Conservation (phyloP, 768 basidiomycete species). For the Podaxis sp. region DNA sequence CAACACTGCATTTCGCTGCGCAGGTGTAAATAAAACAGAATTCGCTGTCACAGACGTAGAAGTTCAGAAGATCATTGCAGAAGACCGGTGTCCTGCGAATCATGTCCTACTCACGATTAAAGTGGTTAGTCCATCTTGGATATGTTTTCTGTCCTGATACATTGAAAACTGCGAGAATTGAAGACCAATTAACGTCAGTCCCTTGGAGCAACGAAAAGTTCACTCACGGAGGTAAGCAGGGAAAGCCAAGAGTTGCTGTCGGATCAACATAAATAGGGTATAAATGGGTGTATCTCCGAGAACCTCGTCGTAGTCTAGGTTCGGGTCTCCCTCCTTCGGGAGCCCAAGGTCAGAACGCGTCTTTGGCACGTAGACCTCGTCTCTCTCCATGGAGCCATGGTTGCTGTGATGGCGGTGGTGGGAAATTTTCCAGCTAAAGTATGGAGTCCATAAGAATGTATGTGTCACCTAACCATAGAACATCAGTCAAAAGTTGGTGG, state of each 20-base stretch:
- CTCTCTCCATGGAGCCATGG: conserved; percentile 54
- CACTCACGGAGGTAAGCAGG: conserved; percentile 59
- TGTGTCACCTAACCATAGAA: conserved; percentile 36
- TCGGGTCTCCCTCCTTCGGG: conserved; percentile 33
- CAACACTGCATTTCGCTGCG: conserved; percentile 51
- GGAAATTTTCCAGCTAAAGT: conserved; percentile 55
- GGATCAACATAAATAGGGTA: conserved; percentile 53
- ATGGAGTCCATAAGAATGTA: conserved; percentile 50
- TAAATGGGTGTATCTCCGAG: conserved; percentile 64
- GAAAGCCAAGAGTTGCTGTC: conserved; percentile 59
- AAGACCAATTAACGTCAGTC: not conserved
- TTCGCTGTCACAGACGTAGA: conserved; percentile 36
- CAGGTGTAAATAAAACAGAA: conserved; percentile 54
- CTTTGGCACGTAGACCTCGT: conserved; percentile 62
- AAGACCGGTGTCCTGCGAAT: not conserved
- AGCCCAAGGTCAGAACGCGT: conserved; percentile 56
- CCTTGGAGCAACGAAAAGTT: conserved; percentile 17
- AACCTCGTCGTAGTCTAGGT: conserved; percentile 52
- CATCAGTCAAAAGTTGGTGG: conserved; percentile 5
- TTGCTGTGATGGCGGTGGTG: conserved; percentile 54
- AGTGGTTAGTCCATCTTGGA: conserved; percentile 67
- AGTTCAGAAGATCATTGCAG: conserved; percentile 2
- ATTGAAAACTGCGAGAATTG: conserved; percentile 47
- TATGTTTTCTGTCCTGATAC: conserved; percentile 62
- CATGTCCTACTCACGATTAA: conserved; percentile 46